Evolutionary conservation across 176 grass and related monocot genomes (phyloP), one percentile per base, ranked within the genome.

Genomic region (Zoysia japonica): DNA sequence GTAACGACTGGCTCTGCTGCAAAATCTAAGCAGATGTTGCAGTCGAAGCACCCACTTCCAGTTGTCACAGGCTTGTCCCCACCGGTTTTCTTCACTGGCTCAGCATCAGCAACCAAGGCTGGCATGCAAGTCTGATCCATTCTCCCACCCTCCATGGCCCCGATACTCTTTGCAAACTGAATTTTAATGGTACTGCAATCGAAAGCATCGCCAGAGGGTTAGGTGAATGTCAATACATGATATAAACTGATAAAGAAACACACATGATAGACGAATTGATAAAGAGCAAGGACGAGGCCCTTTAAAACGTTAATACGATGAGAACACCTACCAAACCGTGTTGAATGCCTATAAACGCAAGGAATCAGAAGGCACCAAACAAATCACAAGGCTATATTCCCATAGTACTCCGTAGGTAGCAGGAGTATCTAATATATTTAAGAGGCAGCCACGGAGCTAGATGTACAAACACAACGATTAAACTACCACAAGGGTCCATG

Each of bases 1-100:
- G 96, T 99, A 55, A 91, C 88, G 8, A 99, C 88, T 3, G 96
- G 96, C n/a, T 99, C 92, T 20, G 82, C 80, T 5, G 89, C 90
- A 4, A 86, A 93, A 64, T 99, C 90, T 39, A 96, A 87, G 78
- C 96, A 99, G 37, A 99, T 99, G 81, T 89, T 99, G 86, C 96
- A 99, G 68, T 91, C 87, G 2, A 96, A 99, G 82, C 76, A 73
- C 47, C 76, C 83, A 9, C 62, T 87, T 77, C 82, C 77, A 59
- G 51, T 80, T 17, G 72, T 47, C 1, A 42, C 68, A 67, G 81
- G 62, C 42, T 81, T 67, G 19, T 87, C 76, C 59, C 65, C 80
- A 3, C 68, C 78, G 20, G 63, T 51, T 75, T 75, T 91, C 78
- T 82, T 88, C 68, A 91, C 36, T 73, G 42, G 65, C 28, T 90